Evolutionary conservation across 2,329 filamentous ascomycete species (phyloP), one percentile per base, ranked within the genome.

Genomic region (Shiraia bambusicola): DNA sequence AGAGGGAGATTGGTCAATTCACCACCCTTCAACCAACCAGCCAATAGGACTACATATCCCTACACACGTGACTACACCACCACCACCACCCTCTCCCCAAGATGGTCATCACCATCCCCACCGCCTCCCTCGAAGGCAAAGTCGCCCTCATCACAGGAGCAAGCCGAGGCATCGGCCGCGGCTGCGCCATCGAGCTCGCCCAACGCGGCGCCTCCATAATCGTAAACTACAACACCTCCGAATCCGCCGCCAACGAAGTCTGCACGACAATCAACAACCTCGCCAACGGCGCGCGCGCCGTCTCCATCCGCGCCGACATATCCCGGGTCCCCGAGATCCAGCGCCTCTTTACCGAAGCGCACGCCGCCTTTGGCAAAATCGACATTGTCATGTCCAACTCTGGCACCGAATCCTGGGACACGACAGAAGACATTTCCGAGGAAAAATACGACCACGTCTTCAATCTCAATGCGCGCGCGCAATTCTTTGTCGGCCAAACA

Each of bases 401-500:
- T 13, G 77, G 83, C 34, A 82, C 84, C 40, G 83, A 86, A 61
- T 78, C 74, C 32, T 86, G 85, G 74, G 81, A 83, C 49, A 81
- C 83, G 67, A 77, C 83, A 45, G 80, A 83, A 71, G 81, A 86
- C 56, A 82, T 86, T 44, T 75, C 80, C 4, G 80, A 83, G 65
- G 83, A 86, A 72, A 83, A 86, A 69, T 87, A 81, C 63, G 83
- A 87, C 66, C 81, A 83, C 48, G 82, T 86, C 52, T 85, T 87
- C 73, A 76, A 73, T 71, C 70, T 86, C 64, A 87, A 87, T 70
- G 78, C 83, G 6, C 74, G 82, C 7, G 83, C 82, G 33, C 83
- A 88, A 70, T 88, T 88, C 75, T 88, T 89, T 67, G 84, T 89
- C 37, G 86, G 84, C 14, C 84, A 88, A 71, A 82, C 86, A 43